phyloP scores from a whole-genome alignment of 192 early-diverging fungal species.

The Coemansia sp. region DNA sequence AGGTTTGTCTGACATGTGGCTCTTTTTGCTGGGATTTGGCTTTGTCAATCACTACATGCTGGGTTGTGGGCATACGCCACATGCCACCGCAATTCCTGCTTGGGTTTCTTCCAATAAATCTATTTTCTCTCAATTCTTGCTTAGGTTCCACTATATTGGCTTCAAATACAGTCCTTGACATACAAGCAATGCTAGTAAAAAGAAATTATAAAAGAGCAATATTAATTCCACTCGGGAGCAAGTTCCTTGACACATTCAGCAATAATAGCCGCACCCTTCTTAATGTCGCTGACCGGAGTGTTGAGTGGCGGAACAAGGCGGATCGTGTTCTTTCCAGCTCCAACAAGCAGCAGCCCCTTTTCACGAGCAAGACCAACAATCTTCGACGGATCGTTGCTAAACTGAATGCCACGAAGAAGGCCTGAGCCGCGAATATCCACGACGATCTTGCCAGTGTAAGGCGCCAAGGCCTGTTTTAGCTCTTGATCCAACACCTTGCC shows the following conservation, averaged over 20 bases:
- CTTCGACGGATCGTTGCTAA: constrained; percentile 66
- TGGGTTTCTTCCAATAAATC: too few species aligned
- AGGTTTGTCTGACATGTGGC: not conserved
- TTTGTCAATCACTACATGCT: not conserved
- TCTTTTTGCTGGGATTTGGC: not conserved
- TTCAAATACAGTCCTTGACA: too few species aligned
- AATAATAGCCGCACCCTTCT: constrained; percentile 72
- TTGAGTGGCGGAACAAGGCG: constrained; percentile 91
- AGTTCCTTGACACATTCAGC: constrained; percentile 55
- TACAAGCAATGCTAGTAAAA: too few species aligned
- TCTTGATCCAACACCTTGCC: constrained; percentile 65
- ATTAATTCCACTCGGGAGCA: constrained; percentile 9
- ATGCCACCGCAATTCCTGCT: not conserved
- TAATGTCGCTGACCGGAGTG: constrained; percentile 72
- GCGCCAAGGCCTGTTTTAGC: constrained; percentile 46
- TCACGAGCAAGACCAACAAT: constrained; percentile 76
- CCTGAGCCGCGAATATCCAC: constrained; percentile 83
- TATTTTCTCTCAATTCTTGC: not conserved
- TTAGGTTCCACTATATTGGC: not conserved
- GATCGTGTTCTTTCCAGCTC: constrained; percentile 85
- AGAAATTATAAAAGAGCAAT: not conserved
- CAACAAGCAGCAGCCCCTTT: constrained; percentile 84
- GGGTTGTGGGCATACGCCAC: constrained; percentile 2
- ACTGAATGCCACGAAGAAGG: constrained; percentile 84
- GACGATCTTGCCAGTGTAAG: constrained; percentile 58